A percentile compares a stretch with the other conserved stretches of the same genome.
phyloP scores from a whole-genome alignment of 2,329 filamentous ascomycete species.

The Colletotrichum salicis region DNA sequence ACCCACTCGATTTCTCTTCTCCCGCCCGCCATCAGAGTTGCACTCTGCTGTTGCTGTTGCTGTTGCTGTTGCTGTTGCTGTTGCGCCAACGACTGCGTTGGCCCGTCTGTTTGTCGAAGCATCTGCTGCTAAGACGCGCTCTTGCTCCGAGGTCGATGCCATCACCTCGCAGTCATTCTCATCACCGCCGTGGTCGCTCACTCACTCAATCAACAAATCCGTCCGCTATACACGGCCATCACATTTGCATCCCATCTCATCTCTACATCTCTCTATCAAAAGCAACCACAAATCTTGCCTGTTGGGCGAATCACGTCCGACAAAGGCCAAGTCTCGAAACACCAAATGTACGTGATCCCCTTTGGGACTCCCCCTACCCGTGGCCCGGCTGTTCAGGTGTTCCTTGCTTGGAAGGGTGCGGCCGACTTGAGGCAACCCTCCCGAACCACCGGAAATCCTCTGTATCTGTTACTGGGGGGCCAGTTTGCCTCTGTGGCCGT shows the following conservation, averaged over 20 bases:
- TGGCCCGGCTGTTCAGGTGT: conserved; percentile 46
- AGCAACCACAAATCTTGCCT: conserved; percentile 33
- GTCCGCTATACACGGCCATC: conserved; percentile 7
- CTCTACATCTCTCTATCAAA: not conserved
- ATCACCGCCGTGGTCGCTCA: conserved; percentile 2
- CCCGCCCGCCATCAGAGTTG: conserved; percentile 16
- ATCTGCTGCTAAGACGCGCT: conserved; percentile 13
- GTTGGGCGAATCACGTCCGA: conserved; percentile 39
- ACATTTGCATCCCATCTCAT: not conserved
- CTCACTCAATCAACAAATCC: not conserved
- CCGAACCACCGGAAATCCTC: conserved; percentile 37
- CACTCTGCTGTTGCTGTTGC: conserved; percentile 11
- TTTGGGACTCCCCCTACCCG: conserved; percentile 44
- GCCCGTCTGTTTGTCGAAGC: conserved; percentile 1
- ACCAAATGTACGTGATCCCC: conserved; percentile 54
- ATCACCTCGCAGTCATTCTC: conserved; percentile 11
- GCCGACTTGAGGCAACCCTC: conserved; percentile 40
- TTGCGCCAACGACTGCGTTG: conserved; percentile 17
- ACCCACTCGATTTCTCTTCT: conserved; percentile 27
- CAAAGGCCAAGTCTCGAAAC: conserved; percentile 51
- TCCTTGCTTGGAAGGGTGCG: conserved; percentile 40
- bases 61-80: too few species aligned
- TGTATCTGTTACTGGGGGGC: conserved; percentile 39
- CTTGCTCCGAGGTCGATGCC: conserved; percentile 21
- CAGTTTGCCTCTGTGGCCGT: conserved; percentile 38